phyloP scores from a whole-genome alignment of 345 rosid genomes.

The Firmiana major region DNA sequence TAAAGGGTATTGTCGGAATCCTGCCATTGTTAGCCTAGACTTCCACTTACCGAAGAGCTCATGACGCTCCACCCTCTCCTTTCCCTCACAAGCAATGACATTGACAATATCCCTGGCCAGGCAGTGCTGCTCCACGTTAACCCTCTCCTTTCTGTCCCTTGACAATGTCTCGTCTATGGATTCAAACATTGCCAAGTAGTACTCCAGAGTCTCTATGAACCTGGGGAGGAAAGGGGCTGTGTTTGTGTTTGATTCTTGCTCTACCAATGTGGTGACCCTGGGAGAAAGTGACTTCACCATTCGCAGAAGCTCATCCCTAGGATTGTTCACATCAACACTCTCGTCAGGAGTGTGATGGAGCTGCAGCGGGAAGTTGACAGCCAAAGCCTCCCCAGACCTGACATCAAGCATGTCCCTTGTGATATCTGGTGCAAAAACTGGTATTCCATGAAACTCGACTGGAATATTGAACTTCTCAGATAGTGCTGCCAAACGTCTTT shows the following conservation, averaged over 20 bases:
- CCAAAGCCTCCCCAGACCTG: constrained; percentile 62
- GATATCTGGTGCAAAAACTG: constrained; percentile 49
- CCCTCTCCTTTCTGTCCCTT: constrained; percentile 46
- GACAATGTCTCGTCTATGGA: constrained; percentile 56
- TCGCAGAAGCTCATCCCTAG: constrained; percentile 66
- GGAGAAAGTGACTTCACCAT: constrained; percentile 64
- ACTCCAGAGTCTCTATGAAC: constrained; percentile 57
- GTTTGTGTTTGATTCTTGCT: constrained; percentile 79
- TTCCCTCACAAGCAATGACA: constrained; percentile 64
- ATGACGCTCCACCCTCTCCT: constrained; percentile 67
- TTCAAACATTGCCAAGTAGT: constrained; percentile 65
- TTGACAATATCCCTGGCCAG: constrained; percentile 68
- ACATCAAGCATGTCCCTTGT: constrained; percentile 59
- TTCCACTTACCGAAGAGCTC: constrained; percentile 74
- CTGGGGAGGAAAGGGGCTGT: constrained; percentile 61
- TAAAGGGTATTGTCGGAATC: constrained; percentile 52
- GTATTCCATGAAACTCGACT: constrained; percentile 53
- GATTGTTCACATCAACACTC: constrained; percentile 63
- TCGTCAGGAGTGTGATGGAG: constrained; percentile 77
- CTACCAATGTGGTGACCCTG: constrained; percentile 58
- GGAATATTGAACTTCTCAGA: constrained; percentile 51
- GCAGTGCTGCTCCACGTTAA: constrained; percentile 58
- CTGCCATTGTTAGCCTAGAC: constrained; percentile 70
- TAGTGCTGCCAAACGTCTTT: constrained; percentile 38
- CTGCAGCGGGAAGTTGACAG: constrained; percentile 63